Evolutionary conservation across 2,329 filamentous ascomycete genomes (phyloP).

Genomic region (Fusarium equiseti): DNA sequence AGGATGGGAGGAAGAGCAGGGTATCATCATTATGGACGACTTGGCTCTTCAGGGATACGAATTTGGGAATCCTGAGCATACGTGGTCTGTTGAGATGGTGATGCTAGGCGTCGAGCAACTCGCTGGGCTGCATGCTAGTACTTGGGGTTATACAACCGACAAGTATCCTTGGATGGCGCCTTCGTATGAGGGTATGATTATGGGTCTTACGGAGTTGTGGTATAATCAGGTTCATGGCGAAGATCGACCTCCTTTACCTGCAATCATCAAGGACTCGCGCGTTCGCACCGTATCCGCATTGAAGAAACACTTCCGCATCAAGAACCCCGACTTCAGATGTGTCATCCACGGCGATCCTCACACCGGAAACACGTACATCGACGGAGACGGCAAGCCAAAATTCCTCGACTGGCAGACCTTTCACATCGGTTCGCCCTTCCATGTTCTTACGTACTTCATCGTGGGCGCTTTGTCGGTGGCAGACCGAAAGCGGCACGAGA

Average conservation of each 20-base stretch:
- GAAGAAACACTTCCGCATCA: slow-evolving; percentile 19
- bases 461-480: slow-evolving; percentile 11
- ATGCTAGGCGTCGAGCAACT: slow-evolving; percentile 4
- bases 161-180: slow-evolving; percentile 14
- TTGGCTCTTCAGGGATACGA: slow-evolving; percentile 5
- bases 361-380: slow-evolving; percentile 24
- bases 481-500: neutral
- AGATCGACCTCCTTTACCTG: slow-evolving; percentile 8
- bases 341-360: slow-evolving; percentile 32
- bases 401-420: slow-evolving; percentile 34
- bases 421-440: slow-evolving; percentile 21
- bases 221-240: neutral
- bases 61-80: slow-evolving; percentile 9
- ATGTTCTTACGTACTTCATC: slow-evolving; percentile 28
- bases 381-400: neutral
- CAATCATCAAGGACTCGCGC: slow-evolving; percentile 1
- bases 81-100: neutral
- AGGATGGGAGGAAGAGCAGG: neutral
- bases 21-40: slow-evolving; percentile 25
- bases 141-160: slow-evolving; percentile 1
- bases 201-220: slow-evolving; percentile 13
- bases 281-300: slow-evolving; percentile 10
- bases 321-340: slow-evolving; percentile 15
- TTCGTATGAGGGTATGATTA: slow-evolving; percentile 17
- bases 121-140: slow-evolving; percentile 15